Evolutionary conservation across 441 rosid genomes (phyloP), one percentile per base, ranked within the genome.

Genomic region (Syzygium malaccense): DNA sequence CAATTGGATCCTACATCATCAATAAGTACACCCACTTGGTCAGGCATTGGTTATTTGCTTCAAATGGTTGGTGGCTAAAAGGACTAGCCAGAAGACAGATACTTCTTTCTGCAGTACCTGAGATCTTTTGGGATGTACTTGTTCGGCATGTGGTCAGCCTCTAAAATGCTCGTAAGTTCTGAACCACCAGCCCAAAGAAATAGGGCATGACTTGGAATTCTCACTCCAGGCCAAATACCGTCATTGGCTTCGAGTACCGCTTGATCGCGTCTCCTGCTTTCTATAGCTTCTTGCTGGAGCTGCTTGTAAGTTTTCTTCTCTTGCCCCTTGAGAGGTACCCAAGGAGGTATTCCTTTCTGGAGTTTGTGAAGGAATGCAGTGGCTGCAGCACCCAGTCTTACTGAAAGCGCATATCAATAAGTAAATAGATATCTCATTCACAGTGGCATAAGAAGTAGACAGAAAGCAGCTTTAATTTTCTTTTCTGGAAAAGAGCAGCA

Each of bases 161-260:
- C 99, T 91, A 97, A 89, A 62, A 90, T 88, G 30, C 94, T 89
- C 55, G 99, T 97, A 86, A 97, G 88, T 89, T 95, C 99, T 80
- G 99, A 66, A 54, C 99, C 99, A 91, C 99, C 93, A 55, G 99
- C 99, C 99, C 99, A 96, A 66, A 97, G 99, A 93, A 96, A 97
- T 83, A 97, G 92, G 55, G 96, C 95, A 90, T 97, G 97, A 90
- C 98, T 96, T 45, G 99, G 99, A 87, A 90, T 96, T 93, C 95
- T 93, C 60, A 95, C 92, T 88, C 99, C 99, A 66, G 99, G 99
- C 99, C 99, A 97, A 88, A 95, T 91, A 79, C 98, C 99, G 91
- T 89, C 95, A 79, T 97, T 96, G 87, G 99, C 98, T 94, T 96
- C 92, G 37, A 97, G 90, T 85, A 96, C 99, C 13, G 98, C 99